These are phyloP conservation scores for Phytophthora foliorum DNA, from an alignment of 352 stramenopile genomes.

Conservation along the genomic window DNA sequence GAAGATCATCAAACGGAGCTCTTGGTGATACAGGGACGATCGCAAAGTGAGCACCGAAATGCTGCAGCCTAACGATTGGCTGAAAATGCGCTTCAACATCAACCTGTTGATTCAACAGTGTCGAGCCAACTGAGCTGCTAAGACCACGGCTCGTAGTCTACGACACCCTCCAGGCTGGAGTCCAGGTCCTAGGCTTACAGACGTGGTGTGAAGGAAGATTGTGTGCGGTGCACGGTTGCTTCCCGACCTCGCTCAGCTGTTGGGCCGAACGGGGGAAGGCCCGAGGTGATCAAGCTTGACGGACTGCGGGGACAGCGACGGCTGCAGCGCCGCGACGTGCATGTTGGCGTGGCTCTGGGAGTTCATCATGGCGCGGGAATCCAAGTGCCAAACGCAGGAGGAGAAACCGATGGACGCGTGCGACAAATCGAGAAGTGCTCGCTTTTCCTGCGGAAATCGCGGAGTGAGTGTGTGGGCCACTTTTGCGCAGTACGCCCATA, in stretches of 20 bases:
- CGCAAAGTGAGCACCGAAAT: conserved; percentile 1
- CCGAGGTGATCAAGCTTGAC: conserved; percentile 26
- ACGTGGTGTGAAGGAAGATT: too few relatives aligned
- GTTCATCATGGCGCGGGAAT: conserved; percentile 33
- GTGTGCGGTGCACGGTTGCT: neutral
- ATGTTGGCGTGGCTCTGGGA: conserved; percentile 43
- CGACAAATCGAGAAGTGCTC: conserved; percentile 33
- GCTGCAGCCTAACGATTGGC: neutral
- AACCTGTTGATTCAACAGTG: neutral
- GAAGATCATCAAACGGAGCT: conserved; percentile 38
- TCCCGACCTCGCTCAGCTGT: conserved; percentile 19
- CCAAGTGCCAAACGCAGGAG: conserved; percentile 11
- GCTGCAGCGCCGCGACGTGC: conserved; percentile 48
- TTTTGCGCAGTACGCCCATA: neutral
- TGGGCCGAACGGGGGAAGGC: conserved; percentile 15
- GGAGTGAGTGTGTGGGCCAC: neutral
- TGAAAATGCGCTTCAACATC: conserved; percentile 2
- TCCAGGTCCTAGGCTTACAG: too few relatives aligned
- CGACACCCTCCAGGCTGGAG: too few relatives aligned
- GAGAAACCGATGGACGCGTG: conserved; percentile 19
- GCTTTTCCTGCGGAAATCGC: conserved; percentile 9
- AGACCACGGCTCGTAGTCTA: too few relatives aligned
- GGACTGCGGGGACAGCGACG: conserved; percentile 54
- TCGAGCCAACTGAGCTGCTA: neutral
- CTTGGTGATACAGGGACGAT: neutral